These are phyloP conservation scores for Lepidium campestre DNA, from an alignment of 441 rosid genomes.

Conservation along the genomic window DNA sequence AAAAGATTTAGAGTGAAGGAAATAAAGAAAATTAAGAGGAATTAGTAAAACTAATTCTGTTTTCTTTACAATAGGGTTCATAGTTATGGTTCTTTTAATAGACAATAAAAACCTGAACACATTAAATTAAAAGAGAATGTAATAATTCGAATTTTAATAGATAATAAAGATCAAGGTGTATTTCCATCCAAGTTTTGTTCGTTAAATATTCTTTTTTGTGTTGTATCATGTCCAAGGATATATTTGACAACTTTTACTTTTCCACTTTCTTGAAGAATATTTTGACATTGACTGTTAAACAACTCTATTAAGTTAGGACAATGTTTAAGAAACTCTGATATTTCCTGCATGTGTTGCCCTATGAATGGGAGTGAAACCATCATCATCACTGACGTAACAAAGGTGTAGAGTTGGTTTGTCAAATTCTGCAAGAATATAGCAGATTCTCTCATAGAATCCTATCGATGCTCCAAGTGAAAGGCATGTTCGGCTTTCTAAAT, in stretches of 20 bases:
- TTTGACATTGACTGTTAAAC: neutral
- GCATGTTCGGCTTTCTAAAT: conserved; percentile 1
- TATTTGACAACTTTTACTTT: neutral
- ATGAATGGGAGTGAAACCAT: conserved; percentile 3
- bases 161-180: no score
- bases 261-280: conserved; percentile 2
- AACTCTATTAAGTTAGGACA: conserved; percentile 8
- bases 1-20: no score
- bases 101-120: no score
- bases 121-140: no score
- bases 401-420: neutral
- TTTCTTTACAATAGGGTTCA: no score
- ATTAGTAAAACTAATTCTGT: no score
- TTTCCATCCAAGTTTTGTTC: neutral
- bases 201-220: neutral
- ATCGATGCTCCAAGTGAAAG: conserved; percentile 11
- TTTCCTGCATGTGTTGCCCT: conserved; percentile 7
- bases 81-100: no score
- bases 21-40: no score
- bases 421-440: neutral
- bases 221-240: neutral
- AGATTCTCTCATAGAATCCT: conserved; percentile 2
- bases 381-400: neutral
- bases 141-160: no score
- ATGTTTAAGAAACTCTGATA: neutral